Evolutionary conservation across 257 asterid species (phyloP), one percentile per base, ranked within the genome.

Genomic region (Asclepias syriaca): DNA sequence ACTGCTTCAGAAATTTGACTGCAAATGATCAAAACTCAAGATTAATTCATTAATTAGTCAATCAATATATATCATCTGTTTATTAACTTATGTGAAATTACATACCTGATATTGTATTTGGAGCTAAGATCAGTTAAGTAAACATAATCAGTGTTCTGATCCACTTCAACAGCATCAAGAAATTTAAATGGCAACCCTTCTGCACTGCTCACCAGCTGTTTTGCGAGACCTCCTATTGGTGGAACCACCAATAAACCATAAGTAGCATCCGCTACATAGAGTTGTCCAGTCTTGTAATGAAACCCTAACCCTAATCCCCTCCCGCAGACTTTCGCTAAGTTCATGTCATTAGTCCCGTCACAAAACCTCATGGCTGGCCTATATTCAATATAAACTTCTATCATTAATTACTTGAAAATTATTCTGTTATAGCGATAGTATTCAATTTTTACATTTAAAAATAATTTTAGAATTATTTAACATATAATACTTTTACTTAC

Each of bases 251-350:
- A 8, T 2, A 67, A 58, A 43, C 93, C 93, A 8, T 9, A 9
- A 54, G 63, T 13, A 43, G 11, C 63, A 74, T 84, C 88, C 13
- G 69, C 54, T 9, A 85, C 67, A 57, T 77, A 87, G 37, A 87
- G 85, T 18, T 85, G 80, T 5, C 81, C 74, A 1, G 85, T 82
- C 34, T 48, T 71, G 59, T 43, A 75, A 77, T 87, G 54, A 73
- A 84, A 84, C 54, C 73, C 84, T 0, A 87, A 78, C 22, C 83
- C 93, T 21, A 82, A 7, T 0, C 88, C 85, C 73, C 86, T 82
- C 65, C 86, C 90, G 49, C 90, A 87, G 5, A 50, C 24, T 9
- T 57, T 54, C 16, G 57, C 80, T 2, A 29, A 37, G 39, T 29
- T 63, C 34, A 49, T 72, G 29, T 55, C 69, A 14, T 61, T 74